These are phyloP conservation scores for Coemansia sp. DNA, from an alignment of 192 early-diverging fungal species.

Conservation along the genomic window DNA sequence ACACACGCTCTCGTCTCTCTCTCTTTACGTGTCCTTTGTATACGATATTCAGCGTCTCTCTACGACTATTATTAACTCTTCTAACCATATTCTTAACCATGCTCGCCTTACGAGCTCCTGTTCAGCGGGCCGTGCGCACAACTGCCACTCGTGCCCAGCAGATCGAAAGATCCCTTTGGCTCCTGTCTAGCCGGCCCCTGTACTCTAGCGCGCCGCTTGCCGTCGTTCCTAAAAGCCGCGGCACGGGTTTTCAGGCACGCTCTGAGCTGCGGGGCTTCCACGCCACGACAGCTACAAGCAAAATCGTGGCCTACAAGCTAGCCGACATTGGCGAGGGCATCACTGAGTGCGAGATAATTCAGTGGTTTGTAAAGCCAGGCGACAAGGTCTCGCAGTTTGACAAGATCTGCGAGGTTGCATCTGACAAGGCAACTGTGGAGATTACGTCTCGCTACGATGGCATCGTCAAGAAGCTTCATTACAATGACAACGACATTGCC, in stretches of 20 bases:
- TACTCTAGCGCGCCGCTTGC: neutral
- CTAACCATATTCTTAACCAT: neutral
- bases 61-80: neutral
- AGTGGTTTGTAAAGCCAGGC: conserved; percentile 97
- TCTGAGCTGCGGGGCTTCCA: conserved; percentile 51
- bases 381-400: conserved; percentile 88
- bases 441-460: conserved; percentile 96
- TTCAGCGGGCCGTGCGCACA: neutral
- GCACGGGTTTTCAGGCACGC: neutral
- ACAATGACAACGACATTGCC: conserved; percentile 86
- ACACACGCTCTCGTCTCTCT: neutral
- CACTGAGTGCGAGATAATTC: conserved; percentile 95
- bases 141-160: neutral
- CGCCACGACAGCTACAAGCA: conserved; percentile 35
- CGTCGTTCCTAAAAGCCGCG: neutral
- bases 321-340: conserved; percentile 99
- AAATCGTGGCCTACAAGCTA: conserved; percentile 73
- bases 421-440: conserved; percentile 98
- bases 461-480: conserved; percentile 73
- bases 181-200: neutral
- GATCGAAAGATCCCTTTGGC: neutral
- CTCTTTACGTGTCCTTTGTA: neutral
- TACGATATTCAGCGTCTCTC: no score
- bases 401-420: conserved; percentile 95
- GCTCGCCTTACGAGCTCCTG: neutral